These are phyloP conservation scores for Serendipita sp. DNA, from an alignment of 768 basidiomycete genomes.

Conservation along the genomic window DNA sequence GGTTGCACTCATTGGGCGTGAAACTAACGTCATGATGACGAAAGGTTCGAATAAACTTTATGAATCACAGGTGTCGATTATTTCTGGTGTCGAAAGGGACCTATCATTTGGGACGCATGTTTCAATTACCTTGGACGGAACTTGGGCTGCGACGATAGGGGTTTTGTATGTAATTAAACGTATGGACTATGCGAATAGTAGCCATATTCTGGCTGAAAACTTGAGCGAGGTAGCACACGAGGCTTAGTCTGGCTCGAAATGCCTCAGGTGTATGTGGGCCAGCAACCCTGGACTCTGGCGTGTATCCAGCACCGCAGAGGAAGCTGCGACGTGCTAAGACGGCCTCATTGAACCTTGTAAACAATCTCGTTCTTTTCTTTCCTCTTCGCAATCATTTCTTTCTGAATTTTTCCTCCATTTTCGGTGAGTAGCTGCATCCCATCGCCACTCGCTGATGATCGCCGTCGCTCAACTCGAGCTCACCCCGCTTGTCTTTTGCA, in stretches of 20 bases:
- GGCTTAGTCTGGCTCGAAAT: background rate
- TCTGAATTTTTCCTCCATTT: background rate
- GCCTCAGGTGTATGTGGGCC: background rate
- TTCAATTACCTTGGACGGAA: too few species aligned
- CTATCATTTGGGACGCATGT: too few species aligned
- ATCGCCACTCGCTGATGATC: conserved; percentile 1
- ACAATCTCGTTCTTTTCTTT: conserved; percentile 3
- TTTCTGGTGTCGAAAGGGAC: too few species aligned
- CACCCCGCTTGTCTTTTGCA: background rate
- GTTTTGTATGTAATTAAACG: too few species aligned
- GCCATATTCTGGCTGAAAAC: too few species aligned
- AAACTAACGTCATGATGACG: background rate
- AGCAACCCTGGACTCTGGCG: background rate
- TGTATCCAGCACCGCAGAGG: background rate
- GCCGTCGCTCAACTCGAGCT: background rate
- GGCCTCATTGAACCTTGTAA: background rate
- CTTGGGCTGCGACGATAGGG: too few species aligned
- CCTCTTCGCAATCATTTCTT: background rate
- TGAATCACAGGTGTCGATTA: too few species aligned
- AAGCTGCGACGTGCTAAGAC: background rate
- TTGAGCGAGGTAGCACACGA: background rate
- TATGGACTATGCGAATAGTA: too few species aligned
- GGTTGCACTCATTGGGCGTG: background rate
- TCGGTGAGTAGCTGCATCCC: background rate
- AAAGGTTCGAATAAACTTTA: too few species aligned